phyloP scores from a whole-genome alignment of 208 protist genomes.

The Trichomonas vaginalis region DNA sequence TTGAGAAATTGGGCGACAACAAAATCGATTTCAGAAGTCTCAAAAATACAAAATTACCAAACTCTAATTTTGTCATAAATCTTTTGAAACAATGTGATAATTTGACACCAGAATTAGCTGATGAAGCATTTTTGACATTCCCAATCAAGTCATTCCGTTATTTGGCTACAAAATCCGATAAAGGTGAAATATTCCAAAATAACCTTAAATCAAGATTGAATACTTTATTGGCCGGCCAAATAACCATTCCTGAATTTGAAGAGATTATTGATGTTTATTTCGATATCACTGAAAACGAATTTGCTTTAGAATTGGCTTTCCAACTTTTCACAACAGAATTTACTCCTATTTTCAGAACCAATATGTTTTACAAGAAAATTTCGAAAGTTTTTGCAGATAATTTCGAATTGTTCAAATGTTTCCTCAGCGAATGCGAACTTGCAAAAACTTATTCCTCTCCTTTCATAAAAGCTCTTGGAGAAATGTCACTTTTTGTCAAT shows the following conservation, averaged over 20 bases:
- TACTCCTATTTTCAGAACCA: background rate
- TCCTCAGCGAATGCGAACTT: background rate
- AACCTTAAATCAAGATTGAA: background rate
- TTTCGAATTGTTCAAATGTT: background rate
- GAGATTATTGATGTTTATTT: background rate
- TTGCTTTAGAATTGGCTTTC: background rate
- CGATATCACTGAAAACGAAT: background rate
- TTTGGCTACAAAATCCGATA: background rate
- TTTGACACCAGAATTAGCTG: too few species aligned
- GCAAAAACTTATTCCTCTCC: background rate
- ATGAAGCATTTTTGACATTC: background rate
- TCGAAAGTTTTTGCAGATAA: background rate
- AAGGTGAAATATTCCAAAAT: background rate
- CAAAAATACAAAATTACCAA: background rate
- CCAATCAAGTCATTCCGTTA: background rate
- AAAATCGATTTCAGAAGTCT: background rate
- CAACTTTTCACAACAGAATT: background rate
- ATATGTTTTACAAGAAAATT: background rate
- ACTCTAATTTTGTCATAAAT: background rate
- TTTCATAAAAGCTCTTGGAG: background rate
- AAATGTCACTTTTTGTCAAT: background rate
- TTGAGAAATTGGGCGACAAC: background rate
- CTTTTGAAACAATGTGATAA: too few species aligned
- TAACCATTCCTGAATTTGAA: background rate
- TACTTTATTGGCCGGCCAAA: background rate